Base-by-base conservation (phyloP, 352 stramenopile genomes). In the Phytopythium delawarense region DNA sequence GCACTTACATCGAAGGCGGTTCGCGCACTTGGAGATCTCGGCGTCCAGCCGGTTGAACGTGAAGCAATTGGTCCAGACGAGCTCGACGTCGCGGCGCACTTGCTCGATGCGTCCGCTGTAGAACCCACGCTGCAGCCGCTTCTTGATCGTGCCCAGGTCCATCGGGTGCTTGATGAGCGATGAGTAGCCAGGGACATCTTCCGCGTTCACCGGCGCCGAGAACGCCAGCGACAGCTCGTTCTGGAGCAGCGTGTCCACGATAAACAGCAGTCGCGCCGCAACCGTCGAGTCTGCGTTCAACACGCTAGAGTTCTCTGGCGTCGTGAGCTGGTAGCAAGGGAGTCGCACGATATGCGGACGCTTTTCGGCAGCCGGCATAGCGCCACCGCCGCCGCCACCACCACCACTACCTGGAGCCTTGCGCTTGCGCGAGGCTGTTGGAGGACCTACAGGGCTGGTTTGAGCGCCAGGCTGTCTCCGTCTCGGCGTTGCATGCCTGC, bases 91-190 rank as follows among this genome's bases (percentile, higher is more conserved):
- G 2, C 65, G 70, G n/a, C 82, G 59, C 3, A 91, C 60, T 23
- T 81, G 72, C 35, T 88, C 67, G 20, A 77, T 81, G 5, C 73
- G 75, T 34, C 82, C 62, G 32, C 89, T 72, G 58, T 94, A 93
- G 46, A 75, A 80, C 2, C 83, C 83, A 16, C 74, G 67, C 12
- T 35, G 64, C 35, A 98, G 73, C 21, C 92, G 87, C 32, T 78
- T 73, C 23, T 83, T 87, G 42, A 98, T 80, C 28, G 95, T 98
- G 7, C 84, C 84, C 6, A 98, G 68, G 67, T 98, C 94, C 88
- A 98, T 98, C 20, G 92, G 89, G 8, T 81, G 48, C 52, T 85
- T 87, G 60, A 96, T 79, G 30, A 96, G 53, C 40, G 81, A 70
- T 3, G 64, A 58, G 58, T 96, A 96, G 16, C 81, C 84, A 18